Conservation (phyloP, 2,329 filamentous ascomycete genomes). For the Blastomyces gilchristii region DNA sequence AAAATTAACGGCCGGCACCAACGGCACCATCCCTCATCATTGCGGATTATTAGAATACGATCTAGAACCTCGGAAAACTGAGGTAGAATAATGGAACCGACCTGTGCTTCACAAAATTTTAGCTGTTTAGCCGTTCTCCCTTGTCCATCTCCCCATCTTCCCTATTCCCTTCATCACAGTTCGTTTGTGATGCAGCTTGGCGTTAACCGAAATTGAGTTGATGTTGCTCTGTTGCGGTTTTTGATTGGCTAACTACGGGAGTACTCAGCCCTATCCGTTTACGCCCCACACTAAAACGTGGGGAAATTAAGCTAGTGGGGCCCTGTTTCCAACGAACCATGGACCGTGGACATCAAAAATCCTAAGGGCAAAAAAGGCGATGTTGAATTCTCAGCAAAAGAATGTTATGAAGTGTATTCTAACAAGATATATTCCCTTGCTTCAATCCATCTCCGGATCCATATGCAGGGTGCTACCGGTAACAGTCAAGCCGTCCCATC, state of each 20-base stretch:
- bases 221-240: background rate
- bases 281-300: background rate
- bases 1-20: conserved; percentile 16
- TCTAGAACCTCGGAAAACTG: background rate
- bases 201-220: background rate
- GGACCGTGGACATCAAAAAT: background rate
- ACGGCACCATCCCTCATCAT: background rate
- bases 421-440: background rate
- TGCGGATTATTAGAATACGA: background rate
- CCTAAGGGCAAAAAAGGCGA: background rate
- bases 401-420: conserved; percentile 3
- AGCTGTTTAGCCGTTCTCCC: background rate
- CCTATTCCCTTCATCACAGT: background rate
- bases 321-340: background rate
- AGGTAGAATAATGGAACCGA: background rate
- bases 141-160: background rate
- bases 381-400: background rate
- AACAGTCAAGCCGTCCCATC: background rate
- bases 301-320: background rate
- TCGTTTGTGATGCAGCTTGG: background rate
- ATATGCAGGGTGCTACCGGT: background rate
- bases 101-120: background rate
- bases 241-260: background rate
- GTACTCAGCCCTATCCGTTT: background rate
- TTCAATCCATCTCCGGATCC: background rate